Conservation (phyloP, 306 rosid genomes). For the Prosopis cineraria region DNA sequence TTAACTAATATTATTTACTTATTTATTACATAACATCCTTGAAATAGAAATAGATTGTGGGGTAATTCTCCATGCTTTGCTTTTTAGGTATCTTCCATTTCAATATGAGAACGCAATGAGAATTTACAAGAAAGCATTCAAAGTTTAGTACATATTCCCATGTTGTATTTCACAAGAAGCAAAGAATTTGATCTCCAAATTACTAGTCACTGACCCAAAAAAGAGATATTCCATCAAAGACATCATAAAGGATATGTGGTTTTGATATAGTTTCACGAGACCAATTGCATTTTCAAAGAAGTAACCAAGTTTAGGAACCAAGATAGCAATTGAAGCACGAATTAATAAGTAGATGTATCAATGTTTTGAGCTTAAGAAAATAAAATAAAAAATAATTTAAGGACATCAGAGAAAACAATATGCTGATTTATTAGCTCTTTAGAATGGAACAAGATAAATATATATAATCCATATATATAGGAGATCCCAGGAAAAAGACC, state of each 20-base stretch:
- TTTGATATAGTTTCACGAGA: slow-evolving; percentile 53
- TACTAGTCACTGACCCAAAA: slow-evolving; percentile 68
- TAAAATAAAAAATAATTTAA: background rate
- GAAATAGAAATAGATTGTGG: too few relatives aligned
- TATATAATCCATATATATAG: too few relatives aligned
- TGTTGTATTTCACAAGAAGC: slow-evolving; percentile 65
- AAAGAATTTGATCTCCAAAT: slow-evolving; percentile 48
- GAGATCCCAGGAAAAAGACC: background rate
- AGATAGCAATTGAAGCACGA: slow-evolving; percentile 14
- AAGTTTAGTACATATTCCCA: slow-evolving; percentile 62
- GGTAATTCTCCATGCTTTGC: slow-evolving; percentile 65
- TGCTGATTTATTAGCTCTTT: background rate
- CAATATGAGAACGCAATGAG: slow-evolving; percentile 68
- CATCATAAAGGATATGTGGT: slow-evolving; percentile 66
- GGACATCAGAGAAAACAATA: background rate
- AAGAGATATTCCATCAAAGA: slow-evolving; percentile 57
- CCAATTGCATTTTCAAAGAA: slow-evolving; percentile 52
- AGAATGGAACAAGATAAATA: background rate
- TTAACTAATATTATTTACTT: too few relatives aligned
- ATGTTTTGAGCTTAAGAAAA: slow-evolving; percentile 3
- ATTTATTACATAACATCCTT: too few relatives aligned
- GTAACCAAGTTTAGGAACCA: slow-evolving; percentile 17
- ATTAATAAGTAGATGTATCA: background rate
- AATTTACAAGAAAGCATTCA: slow-evolving; percentile 71
- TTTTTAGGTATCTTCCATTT: slow-evolving; percentile 69